Conservation (phyloP, 2,329 filamentous ascomycete species). For the Paraphoma chrysanthemicola region DNA sequence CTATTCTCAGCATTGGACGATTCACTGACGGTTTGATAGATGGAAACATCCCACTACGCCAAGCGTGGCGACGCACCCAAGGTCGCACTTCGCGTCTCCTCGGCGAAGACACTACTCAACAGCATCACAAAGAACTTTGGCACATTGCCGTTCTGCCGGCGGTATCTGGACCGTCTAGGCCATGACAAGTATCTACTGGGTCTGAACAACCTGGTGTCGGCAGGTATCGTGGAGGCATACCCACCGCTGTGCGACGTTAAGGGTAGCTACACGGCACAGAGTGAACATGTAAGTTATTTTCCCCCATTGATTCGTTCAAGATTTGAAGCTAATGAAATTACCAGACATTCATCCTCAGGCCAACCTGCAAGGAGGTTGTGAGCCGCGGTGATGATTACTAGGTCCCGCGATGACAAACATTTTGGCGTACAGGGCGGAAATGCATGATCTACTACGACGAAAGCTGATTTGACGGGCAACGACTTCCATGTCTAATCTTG, state of each 20-base stretch:
- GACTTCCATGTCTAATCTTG: too few species aligned
- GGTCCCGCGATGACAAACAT: neutral
- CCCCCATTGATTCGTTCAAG: neutral
- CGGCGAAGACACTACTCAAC: slow-evolving; percentile 83
- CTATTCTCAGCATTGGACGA: neutral
- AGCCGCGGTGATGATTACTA: slow-evolving; percentile 87
- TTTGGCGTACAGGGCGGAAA: neutral
- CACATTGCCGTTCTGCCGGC: slow-evolving; percentile 86
- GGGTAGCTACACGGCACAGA: slow-evolving; percentile 93
- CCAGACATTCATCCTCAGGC: slow-evolving; percentile 47
- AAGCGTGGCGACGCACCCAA: slow-evolving; percentile 75
- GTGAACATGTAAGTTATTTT: slow-evolving; percentile 78
- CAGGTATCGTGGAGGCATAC: slow-evolving; percentile 87
- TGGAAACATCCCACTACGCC: slow-evolving; percentile 89
- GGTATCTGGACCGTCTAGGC: slow-evolving; percentile 90
- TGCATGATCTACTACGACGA: neutral
- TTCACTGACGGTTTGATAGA: slow-evolving; percentile 45
- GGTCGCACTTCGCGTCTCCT: slow-evolving; percentile 77
- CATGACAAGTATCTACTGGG: slow-evolving; percentile 94
- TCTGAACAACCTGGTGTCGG: slow-evolving; percentile 83
- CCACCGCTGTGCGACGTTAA: slow-evolving; percentile 90
- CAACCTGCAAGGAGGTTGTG: slow-evolving; percentile 80
- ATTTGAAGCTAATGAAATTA: too few species aligned
- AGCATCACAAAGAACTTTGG: slow-evolving; percentile 97
- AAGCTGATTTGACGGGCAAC: too few species aligned